Evolutionary conservation across 2,329 filamentous ascomycete genomes (phyloP), one percentile per base, ranked within the genome.

Genomic region (Trichothecium roseum): DNA sequence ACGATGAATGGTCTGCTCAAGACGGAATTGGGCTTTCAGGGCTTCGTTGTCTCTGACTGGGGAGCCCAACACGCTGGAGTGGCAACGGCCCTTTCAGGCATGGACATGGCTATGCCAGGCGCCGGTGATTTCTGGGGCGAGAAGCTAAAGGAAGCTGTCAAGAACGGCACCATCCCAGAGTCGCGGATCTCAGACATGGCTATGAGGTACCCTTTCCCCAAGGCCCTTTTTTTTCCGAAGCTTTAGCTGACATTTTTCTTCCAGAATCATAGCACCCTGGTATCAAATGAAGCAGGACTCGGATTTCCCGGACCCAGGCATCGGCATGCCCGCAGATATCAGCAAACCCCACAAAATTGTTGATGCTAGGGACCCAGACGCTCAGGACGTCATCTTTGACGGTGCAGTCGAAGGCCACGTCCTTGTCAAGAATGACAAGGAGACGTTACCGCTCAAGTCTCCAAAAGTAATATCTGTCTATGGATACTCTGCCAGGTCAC

Each of bases 31-130:
- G 72, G 70, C 3, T 77, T 76, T 42, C 48, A 63, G 44, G 81
- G 81, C 0, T 83, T 78, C 44, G 70, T 84, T 2, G 69, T 80
- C 28, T 68, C 71, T 0, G 81, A 86, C 49, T 85, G 80, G 78
- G 53, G 58, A 22, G 81, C 77, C 2, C 78, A 81, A 37, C 78
- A 82, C 42, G 61, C 72, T 1, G 78, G 79, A 26, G 69, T 80
- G 9, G 68, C 68, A 1, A 69, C 68, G 4, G 67, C 78, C 1
- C 56, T 78, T 37, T 75, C 78, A 3, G 83, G 82, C 18, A 52
- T 87, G 18, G 81, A 86, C 49, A 76, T 84, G 70, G 71, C 69
- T 9, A 85, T 86, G 81, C 79, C 78, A 0, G 56, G 42, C 8
- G 55, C 49, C 1, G 47, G 47, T 4, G 33, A 40, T 0, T 59